A percentile compares a stretch with the other conserved stretches of the same genome.
Evolutionary conservation across 768 basidiomycete species (phyloP).

Genomic region (Dentipellis fragilis): DNA sequence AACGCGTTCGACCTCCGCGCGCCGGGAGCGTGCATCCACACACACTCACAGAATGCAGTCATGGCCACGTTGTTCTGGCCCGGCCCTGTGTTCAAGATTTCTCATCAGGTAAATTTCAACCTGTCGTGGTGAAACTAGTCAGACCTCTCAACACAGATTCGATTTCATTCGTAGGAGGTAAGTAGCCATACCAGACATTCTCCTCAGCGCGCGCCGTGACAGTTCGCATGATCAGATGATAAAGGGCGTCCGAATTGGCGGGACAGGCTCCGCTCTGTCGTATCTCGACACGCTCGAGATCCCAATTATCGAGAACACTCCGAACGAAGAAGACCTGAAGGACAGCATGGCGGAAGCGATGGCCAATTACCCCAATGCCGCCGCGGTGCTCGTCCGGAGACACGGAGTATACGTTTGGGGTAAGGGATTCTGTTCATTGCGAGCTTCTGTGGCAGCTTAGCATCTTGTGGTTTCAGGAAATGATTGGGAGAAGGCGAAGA

Average conservation of each 20-base stretch:
- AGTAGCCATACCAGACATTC: neutral
- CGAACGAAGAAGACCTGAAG: constrained; percentile 80
- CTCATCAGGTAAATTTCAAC: constrained; percentile 53
- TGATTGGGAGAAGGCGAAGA: constrained; percentile 85
- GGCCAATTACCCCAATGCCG: constrained; percentile 67
- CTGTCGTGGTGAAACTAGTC: no score
- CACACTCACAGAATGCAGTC: constrained; percentile 84
- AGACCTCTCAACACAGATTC: neutral
- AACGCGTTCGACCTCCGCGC: constrained; percentile 72
- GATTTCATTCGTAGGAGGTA: neutral
- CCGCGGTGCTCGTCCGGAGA: constrained; percentile 65
- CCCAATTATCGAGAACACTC: constrained; percentile 88
- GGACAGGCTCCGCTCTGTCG: constrained; percentile 64
- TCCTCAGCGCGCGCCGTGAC: no score
- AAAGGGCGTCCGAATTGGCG: constrained; percentile 74
- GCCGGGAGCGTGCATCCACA: constrained; percentile 88
- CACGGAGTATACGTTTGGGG: constrained; percentile 88
- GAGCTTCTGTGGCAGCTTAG: neutral
- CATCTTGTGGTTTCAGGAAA: constrained; percentile 26
- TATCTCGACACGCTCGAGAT: constrained; percentile 81
- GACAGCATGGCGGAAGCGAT: constrained; percentile 86
- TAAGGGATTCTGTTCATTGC: constrained; percentile 20
- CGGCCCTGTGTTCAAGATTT: constrained; percentile 63
- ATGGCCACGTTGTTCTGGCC: constrained; percentile 78
- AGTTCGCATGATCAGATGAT: constrained; percentile 54